These are phyloP conservation scores for Trichoderma sp. DNA, from an alignment of 2,329 filamentous ascomycete species.

Conservation along the genomic window DNA sequence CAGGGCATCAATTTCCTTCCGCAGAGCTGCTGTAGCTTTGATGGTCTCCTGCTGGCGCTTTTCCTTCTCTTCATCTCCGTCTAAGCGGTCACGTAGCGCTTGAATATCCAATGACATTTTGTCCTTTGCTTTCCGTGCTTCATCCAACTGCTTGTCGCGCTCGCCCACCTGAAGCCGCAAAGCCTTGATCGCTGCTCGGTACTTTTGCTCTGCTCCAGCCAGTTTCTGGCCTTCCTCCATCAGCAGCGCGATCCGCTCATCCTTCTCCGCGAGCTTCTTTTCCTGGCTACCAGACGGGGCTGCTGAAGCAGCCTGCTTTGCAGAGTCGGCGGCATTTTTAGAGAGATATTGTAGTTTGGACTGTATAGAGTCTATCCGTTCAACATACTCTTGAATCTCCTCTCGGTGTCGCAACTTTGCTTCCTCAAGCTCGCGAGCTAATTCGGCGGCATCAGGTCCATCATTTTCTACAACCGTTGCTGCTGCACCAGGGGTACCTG, in stretches of 20 bases:
- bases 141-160: slow-evolving; percentile 64
- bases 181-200: slow-evolving; percentile 80
- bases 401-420: slow-evolving; percentile 60
- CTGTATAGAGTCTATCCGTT: slow-evolving; percentile 89
- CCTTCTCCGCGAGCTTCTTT: slow-evolving; percentile 82
- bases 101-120: slow-evolving; percentile 56
- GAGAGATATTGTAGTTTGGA: slow-evolving; percentile 88
- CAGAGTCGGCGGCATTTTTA: slow-evolving; percentile 73
- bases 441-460: slow-evolving; percentile 12
- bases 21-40: slow-evolving; percentile 56
- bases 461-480: slow-evolving; percentile 5
- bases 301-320: slow-evolving; percentile 66
- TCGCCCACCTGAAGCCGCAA: slow-evolving; percentile 67
- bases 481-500: not conserved
- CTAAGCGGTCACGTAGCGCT: slow-evolving; percentile 49
- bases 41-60: slow-evolving; percentile 53
- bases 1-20: slow-evolving; percentile 41
- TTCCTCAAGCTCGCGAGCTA: slow-evolving; percentile 32
- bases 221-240: slow-evolving; percentile 92
- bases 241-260: slow-evolving; percentile 83
- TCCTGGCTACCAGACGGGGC: slow-evolving; percentile 67
- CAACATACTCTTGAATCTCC: slow-evolving; percentile 79
- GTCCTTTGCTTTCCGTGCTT: slow-evolving; percentile 61
- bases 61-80: slow-evolving; percentile 55
- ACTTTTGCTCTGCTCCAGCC: slow-evolving; percentile 82